Evolutionary conservation across 1,284 basidiomycete species (phyloP).

Genomic region (Papiliotrema nemorosa): DNA sequence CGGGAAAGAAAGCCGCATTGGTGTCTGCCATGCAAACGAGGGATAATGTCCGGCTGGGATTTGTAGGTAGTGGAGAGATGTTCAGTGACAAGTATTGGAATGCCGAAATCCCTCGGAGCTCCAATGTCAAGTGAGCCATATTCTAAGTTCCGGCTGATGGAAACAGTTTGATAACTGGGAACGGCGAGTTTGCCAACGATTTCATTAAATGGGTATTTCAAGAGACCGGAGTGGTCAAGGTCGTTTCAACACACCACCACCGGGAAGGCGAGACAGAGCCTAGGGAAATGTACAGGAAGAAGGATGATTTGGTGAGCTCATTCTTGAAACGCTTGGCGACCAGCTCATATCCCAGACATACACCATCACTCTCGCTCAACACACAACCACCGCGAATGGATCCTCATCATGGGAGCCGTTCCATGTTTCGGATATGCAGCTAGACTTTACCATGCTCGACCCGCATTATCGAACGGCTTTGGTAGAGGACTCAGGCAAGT

Average conservation of each 20-base stretch:
- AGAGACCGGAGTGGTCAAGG: constrained; percentile 73
- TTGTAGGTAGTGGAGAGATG: constrained; percentile 74
- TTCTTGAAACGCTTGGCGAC: background rate
- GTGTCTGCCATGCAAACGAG: constrained; percentile 86
- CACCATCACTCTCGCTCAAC: constrained; percentile 55
- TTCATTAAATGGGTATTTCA: constrained; percentile 88
- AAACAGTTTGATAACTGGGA: constrained; percentile 60
- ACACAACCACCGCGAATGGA: constrained; percentile 30
- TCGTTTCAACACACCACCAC: constrained; percentile 72
- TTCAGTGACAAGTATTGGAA: constrained; percentile 58
- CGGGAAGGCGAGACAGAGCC: constrained; percentile 59
- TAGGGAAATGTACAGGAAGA: constrained; percentile 72
- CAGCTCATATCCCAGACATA: constrained; percentile 59
- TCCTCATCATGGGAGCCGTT: constrained; percentile 64
- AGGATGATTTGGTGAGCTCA: constrained; percentile 70
- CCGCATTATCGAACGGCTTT: constrained; percentile 80
- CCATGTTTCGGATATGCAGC: constrained; percentile 70
- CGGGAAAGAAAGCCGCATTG: constrained; percentile 68
- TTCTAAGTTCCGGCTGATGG: background rate
- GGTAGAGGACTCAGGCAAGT: constrained; percentile 47
- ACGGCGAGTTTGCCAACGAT: constrained; percentile 68
- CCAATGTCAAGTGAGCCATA: background rate
- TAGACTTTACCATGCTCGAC: constrained; percentile 98
- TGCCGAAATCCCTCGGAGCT: constrained; percentile 26
- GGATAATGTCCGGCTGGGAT: constrained; percentile 72